Evolutionary conservation across 768 basidiomycete genomes (phyloP), one percentile per base, ranked within the genome.

Genomic region (Paxillus rubicundulus): DNA sequence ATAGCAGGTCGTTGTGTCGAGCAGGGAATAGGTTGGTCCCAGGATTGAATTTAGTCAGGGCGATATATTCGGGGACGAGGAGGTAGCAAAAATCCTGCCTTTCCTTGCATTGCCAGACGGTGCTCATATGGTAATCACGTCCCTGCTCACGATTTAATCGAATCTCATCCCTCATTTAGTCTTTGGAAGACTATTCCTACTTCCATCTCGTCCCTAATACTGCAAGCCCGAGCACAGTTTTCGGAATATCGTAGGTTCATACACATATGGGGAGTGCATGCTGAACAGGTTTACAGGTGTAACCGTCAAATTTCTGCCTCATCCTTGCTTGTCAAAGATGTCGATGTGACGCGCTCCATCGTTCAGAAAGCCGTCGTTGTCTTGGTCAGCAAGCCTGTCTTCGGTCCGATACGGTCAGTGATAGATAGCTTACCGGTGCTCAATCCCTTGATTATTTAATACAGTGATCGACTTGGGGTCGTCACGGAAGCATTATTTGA

Each of bases 331-430:
- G 86, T 89, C 43, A 88, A 86, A 64, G 80, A 83, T 36, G 75
- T 81, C 2, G 95, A 97, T 57, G 91, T 98, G 16, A 98, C 97
- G 5, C 85, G 97, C 14, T 92, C 89, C 5, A 98, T 87, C 9
- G 97, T 99, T 0, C 97, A 99, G 70, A 99, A 98, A 67, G 95
- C 97, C 0, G 91, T 99, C 3, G 92, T 98, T 0, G 90, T 99
- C 3, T 76, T 99, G 33, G 94, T 92, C 4, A 82, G 87, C 12
- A 89, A 90, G 64, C 92, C 93, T 0, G 82, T 95, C 2, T 96
- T 96, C 63, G 97, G 97, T 12, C 92, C 93, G 9, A 92, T 98
- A 70, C 83, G 95, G 87, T 89, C 39, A 34, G 72, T 60, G 24
- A 9, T 5, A 13, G 18, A 38, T 28, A 33, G 2, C 2, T 17